Conservation (phyloP, 208 protist species). For the Blastocrithidia nonstop region DNA sequence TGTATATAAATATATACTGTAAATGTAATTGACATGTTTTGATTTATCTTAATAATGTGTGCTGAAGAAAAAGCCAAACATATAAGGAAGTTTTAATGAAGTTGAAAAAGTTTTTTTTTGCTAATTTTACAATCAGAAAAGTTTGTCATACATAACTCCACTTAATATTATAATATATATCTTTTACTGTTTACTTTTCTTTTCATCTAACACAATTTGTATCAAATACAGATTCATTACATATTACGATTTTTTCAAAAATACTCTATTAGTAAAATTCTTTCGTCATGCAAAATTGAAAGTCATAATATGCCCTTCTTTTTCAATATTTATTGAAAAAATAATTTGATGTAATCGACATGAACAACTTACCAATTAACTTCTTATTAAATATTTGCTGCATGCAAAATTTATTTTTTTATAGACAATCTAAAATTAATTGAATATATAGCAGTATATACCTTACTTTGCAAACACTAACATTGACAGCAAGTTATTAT, state of each 20-base stretch:
- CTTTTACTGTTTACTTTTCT: background rate
- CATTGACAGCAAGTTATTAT: background rate
- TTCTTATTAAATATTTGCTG: background rate
- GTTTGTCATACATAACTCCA: background rate
- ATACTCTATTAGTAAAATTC: too few relatives aligned
- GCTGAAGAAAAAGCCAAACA: background rate
- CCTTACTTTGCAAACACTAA: background rate
- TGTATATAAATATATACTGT: too few relatives aligned
- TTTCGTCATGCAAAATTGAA: background rate
- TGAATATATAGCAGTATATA: background rate
- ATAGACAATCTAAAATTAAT: too few relatives aligned
- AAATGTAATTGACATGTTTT: background rate
- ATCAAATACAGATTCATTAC: too few relatives aligned
- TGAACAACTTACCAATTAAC: slow-evolving; percentile 3
- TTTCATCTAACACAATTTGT: too few relatives aligned
- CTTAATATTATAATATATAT: background rate
- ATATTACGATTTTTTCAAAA: too few relatives aligned
- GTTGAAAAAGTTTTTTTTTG: background rate
- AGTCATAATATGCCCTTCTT: slow-evolving; percentile 6
- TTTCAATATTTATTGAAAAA: slow-evolving; percentile 5
- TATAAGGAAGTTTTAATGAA: background rate
- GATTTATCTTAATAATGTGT: background rate
- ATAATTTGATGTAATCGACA: background rate
- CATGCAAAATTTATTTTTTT: background rate
- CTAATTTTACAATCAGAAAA: background rate